phyloP scores from a whole-genome alignment of 129 eudicot genomes.

The Pulicaria dysenterica region DNA sequence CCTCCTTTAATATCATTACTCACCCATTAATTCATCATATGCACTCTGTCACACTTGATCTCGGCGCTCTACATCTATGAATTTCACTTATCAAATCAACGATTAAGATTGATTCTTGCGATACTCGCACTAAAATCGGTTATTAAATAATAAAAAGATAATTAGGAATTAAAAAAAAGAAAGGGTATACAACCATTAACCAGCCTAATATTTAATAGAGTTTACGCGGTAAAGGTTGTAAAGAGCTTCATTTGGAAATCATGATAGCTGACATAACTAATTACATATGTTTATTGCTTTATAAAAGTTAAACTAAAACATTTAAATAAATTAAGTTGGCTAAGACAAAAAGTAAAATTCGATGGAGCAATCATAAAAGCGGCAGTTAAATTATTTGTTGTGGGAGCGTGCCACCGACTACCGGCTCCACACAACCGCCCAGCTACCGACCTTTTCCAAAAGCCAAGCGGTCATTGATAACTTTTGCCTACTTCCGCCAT shows the following conservation, averaged over 20 bases:
- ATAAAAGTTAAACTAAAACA: not conserved
- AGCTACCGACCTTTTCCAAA: constrained; percentile 19
- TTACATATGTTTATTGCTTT: not conserved
- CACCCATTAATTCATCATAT: too few relatives aligned
- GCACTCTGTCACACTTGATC: too few relatives aligned
- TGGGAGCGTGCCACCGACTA: constrained; percentile 37
- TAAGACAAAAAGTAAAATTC: not conserved
- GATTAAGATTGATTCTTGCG: too few relatives aligned
- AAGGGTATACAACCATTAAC: too few relatives aligned
- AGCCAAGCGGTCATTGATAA: not conserved
- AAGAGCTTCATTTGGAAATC: not conserved
- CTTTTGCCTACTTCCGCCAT: not conserved
- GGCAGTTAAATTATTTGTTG: constrained; percentile 4
- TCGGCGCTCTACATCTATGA: too few relatives aligned
- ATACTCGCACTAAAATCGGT: too few relatives aligned
- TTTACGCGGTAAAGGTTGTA: too few relatives aligned
- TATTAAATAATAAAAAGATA: too few relatives aligned
- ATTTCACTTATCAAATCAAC: too few relatives aligned
- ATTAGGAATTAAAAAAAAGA: too few relatives aligned
- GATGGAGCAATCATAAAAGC: not conserved
- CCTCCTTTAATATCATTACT: too few relatives aligned
- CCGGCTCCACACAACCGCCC: constrained; percentile 37
- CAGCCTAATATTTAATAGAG: too few relatives aligned
- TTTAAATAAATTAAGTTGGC: not conserved
- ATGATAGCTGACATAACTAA: not conserved